Base-by-base conservation (phyloP, 768 basidiomycete species). In the Termitomyces sp. region DNA sequence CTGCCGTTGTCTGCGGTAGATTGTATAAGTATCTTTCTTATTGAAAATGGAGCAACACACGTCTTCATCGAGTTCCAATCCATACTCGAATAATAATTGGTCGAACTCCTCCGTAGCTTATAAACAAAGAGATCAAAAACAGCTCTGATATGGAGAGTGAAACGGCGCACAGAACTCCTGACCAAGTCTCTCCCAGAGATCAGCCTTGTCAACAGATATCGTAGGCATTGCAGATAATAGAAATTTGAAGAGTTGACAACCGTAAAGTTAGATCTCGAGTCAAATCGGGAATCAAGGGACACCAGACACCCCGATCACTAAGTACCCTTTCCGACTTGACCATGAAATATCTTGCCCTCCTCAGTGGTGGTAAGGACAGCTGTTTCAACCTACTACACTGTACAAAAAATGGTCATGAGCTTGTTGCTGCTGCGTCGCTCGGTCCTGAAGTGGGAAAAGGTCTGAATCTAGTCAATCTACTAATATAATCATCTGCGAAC, bases 281-380 rank as follows among this genome's bases (percentile, higher is more conserved):
- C 70, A 73, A 61, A 60, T 61, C 57, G 57, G 54, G 48, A 55
- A 52, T 56, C 51, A 42, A 42, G 21, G 62, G 60, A 63, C 60
- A 55, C 60, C 62, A 53, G 58, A 61, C 58, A 61, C 55, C 51
- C 48, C 45, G 58, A 59, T 60, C 9, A n/a, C n/a, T n/a, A 32
- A 32, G 30, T 56, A 47, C 58, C 58, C 49, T 59, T 60, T 55
- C 63, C 37, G 50, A 53, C 50, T 45, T 26, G 54, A 42, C 55
- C 32, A 34, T 96, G 93, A 93, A 93, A 74, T 92, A 93, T 69
- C 83, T 98, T 66, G 96, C 88, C 2, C 74, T 99, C 55, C 84
- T 99, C 59, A 98, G 95, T 56, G 97, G 97, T 38, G 97, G 97
- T 30, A 99, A 99, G 71, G 97, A 99, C 72, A 93, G 90, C 68